These are phyloP conservation scores for Endothia cerciana DNA, from an alignment of 2,329 filamentous ascomycete species.

Conservation along the genomic window DNA sequence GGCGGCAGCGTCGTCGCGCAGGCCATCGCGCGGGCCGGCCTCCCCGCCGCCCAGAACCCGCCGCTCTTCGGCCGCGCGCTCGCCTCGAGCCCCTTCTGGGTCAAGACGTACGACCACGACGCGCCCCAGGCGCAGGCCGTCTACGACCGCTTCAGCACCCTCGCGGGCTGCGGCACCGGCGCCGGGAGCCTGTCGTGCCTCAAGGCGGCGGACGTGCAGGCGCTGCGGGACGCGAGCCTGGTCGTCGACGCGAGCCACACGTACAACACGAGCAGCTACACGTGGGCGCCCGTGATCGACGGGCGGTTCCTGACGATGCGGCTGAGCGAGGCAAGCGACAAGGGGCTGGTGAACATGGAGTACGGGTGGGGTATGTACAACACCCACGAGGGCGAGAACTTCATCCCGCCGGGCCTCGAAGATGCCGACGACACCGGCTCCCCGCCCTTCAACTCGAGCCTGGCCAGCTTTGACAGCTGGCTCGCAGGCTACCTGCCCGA, in stretches of 20 bases:
- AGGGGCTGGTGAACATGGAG: conserved; percentile 47
- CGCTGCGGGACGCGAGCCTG: conserved; percentile 55
- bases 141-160: conserved; percentile 49
- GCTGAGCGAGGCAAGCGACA: conserved; percentile 48
- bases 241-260: conserved; percentile 51
- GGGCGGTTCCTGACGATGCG: conserved; percentile 52
- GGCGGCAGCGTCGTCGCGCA: conserved; percentile 58
- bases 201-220: conserved; percentile 56
- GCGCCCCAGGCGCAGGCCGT: conserved; percentile 53
- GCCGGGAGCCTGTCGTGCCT: conserved; percentile 56
- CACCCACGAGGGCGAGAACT: conserved; percentile 65
- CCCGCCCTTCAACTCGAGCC: conserved; percentile 54
- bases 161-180: conserved; percentile 51
- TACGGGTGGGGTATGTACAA: conserved; percentile 62
- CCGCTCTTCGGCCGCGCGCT: conserved; percentile 35
- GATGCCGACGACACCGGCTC: conserved; percentile 38
- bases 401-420: conserved; percentile 55
- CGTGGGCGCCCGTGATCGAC: conserved; percentile 65
- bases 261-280: conserved; percentile 60
- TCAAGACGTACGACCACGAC: conserved; percentile 59
- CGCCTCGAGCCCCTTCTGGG: conserved; percentile 59
- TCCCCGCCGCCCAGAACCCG: not conserved
- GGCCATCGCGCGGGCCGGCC: conserved; percentile 45
- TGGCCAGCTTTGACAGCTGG: conserved; percentile 56
- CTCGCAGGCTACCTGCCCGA: conserved; percentile 56